Conservation (phyloP, 768 basidiomycete genomes). For the Lactarius sp. region DNA sequence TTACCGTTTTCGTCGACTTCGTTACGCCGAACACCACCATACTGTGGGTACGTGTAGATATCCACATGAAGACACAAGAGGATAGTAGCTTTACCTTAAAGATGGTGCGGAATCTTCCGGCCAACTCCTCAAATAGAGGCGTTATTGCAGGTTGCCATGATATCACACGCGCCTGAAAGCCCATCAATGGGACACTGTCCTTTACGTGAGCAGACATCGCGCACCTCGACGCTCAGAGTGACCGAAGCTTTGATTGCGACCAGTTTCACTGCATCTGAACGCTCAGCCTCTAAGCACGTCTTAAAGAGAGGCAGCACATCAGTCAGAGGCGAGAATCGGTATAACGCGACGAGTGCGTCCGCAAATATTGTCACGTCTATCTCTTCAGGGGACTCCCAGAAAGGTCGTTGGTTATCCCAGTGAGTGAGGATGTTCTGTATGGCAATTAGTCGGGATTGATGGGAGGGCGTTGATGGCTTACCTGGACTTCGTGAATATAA, state of each 20-base stretch:
- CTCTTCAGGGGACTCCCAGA: constrained; percentile 67
- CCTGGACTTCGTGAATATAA: constrained; percentile 77
- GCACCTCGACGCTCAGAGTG: constrained; percentile 62
- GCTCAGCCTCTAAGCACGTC: constrained; percentile 66
- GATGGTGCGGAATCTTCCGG: constrained; percentile 48
- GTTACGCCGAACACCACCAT: constrained; percentile 46
- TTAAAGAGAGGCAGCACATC: constrained; percentile 58
- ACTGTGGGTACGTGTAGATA: constrained; percentile 33
- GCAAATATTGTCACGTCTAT: constrained; percentile 73
- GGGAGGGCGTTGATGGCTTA: constrained; percentile 29
- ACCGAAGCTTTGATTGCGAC: constrained; percentile 70
- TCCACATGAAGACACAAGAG: background rate
- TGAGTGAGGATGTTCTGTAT: constrained; percentile 30
- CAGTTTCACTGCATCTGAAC: constrained; percentile 77
- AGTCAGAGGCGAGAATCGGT: constrained; percentile 60
- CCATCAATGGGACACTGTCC: background rate
- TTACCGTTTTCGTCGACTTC: constrained; percentile 59
- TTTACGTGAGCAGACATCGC: constrained; percentile 16
- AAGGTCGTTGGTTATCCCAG: constrained; percentile 42
- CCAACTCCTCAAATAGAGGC: constrained; percentile 43
- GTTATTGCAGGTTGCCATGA: constrained; percentile 53
- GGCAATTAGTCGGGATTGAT: constrained; percentile 28
- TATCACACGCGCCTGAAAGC: constrained; percentile 45
- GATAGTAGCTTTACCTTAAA: constrained; percentile 43
- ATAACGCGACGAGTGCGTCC: constrained; percentile 68